A percentile compares a stretch with the other conserved stretches of the same genome.
These are phyloP conservation scores for Angomonas ambiguus DNA, from an alignment of 208 protist species.

Conservation along the genomic window DNA sequence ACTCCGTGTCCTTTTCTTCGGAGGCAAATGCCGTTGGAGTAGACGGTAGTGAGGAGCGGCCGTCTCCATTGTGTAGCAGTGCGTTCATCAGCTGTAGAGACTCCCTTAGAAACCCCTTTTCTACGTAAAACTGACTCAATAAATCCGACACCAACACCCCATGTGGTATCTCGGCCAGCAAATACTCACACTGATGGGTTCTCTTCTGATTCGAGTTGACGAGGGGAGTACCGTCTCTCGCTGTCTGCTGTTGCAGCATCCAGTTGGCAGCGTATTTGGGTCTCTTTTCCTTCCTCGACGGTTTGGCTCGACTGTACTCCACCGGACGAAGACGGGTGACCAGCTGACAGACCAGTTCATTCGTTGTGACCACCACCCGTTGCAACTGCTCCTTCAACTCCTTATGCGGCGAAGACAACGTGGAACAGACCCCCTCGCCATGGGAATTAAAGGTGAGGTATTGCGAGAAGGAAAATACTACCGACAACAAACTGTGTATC, in stretches of 20 bases:
- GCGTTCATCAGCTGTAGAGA: background rate
- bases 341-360: background rate
- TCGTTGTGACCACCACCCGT: background rate
- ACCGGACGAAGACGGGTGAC: background rate
- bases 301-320: background rate
- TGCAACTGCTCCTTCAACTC: background rate
- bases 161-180: background rate
- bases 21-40: no score
- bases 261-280: background rate
- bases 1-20: no score
- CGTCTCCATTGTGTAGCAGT: background rate
- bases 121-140: background rate
- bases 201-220: background rate
- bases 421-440: background rate
- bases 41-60: background rate
- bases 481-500: background rate
- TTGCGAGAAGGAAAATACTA: background rate
- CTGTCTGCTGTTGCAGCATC: background rate
- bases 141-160: background rate
- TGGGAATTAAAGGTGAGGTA: background rate
- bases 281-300: background rate
- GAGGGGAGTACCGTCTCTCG: no score
- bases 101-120: background rate
- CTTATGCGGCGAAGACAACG: background rate
- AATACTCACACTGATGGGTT: background rate